Conservation (phyloP, 257 asterid genomes). For the Asclepias syriaca region DNA sequence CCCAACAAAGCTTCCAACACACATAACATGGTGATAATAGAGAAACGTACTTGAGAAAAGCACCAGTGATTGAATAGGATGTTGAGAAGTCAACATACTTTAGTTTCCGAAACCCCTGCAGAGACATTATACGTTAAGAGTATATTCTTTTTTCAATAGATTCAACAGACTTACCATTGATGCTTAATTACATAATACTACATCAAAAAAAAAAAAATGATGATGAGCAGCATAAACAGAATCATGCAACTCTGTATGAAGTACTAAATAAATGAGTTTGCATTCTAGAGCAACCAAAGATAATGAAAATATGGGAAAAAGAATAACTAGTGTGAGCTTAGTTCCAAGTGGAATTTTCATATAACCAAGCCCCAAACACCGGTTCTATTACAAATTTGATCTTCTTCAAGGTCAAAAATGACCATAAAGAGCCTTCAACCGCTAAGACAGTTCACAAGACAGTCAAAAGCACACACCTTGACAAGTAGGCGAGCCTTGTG, state of each 20-base stretch:
- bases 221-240: not conserved
- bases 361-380: not conserved
- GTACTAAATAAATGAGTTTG: not conserved
- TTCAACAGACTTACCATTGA: not conserved
- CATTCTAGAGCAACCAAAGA: no score
- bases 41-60: slow-evolving; percentile 64
- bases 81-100: slow-evolving; percentile 72
- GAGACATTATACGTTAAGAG: not conserved
- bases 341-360: not conserved
- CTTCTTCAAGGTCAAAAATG: not conserved
- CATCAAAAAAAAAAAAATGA: not conserved
- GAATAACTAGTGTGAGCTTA: not conserved
- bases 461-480: slow-evolving; percentile 40
- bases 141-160: not conserved
- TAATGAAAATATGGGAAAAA: not conserved
- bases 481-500: slow-evolving; percentile 50
- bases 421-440: not conserved
- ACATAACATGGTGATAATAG: not conserved
- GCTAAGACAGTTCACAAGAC: not conserved
- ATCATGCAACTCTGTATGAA: not conserved
- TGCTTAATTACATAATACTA: not conserved
- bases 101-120: slow-evolving; percentile 69
- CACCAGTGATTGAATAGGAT: slow-evolving; percentile 65
- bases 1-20: not conserved
- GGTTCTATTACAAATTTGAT: not conserved